Evolutionary conservation across 2,329 filamentous ascomycete species (phyloP).

Genomic region (Aureobasidium namibiae): DNA sequence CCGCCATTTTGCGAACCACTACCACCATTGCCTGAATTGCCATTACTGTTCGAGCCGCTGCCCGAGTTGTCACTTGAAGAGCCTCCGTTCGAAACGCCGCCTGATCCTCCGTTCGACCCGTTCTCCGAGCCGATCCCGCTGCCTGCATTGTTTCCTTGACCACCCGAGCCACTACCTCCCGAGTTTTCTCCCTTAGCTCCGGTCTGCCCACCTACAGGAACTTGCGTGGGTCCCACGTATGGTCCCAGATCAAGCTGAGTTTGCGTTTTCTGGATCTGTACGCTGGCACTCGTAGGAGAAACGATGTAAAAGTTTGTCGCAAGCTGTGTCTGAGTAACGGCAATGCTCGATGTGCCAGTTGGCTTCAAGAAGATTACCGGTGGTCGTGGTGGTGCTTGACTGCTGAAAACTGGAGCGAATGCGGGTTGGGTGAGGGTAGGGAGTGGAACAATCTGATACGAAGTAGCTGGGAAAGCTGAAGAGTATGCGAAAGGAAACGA

Average conservation of each 20-base stretch:
- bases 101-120: neutral
- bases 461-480: neutral
- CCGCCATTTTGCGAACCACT: neutral
- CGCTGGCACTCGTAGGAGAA: neutral
- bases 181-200: neutral
- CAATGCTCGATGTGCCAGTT: neutral
- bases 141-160: neutral
- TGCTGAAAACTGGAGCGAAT: neutral
- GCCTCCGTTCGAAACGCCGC: neutral
- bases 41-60: neutral
- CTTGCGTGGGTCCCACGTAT: neutral
- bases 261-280: neutral
- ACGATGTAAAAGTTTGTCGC: conserved; percentile 7
- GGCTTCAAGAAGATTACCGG: conserved; percentile 18
- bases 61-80: neutral
- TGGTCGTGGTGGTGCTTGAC: neutral
- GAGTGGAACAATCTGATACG: neutral
- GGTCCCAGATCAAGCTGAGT: neutral
- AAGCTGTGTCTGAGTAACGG: neutral
- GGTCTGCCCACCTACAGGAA: neutral
- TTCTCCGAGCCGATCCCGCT: neutral
- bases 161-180: neutral
- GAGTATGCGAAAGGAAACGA: neutral
- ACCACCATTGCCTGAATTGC: neutral
- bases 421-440: neutral